Evolutionary conservation across 108 stramenopile genomes (phyloP).

Genomic region (Mayamaea pseudoterrestris): DNA sequence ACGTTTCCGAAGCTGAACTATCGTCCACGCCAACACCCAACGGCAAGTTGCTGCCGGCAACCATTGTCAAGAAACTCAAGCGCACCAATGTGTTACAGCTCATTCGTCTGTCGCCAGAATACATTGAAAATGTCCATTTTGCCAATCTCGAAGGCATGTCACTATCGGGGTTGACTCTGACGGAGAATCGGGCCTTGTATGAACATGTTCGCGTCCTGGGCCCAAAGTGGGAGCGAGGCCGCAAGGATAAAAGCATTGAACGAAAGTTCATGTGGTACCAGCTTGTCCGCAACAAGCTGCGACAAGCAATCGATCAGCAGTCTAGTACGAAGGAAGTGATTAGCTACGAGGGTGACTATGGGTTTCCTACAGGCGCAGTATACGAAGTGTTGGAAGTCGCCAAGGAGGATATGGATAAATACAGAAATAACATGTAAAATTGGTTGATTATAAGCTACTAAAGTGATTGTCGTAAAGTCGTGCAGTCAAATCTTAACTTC

Average conservation of each 20-base stretch:
- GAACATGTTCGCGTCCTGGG: slow-evolving; percentile 13
- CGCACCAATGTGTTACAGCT: slow-evolving; percentile 29
- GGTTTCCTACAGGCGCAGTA: slow-evolving; percentile 11
- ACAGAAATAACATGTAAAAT: no score
- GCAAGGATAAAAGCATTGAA: not conserved
- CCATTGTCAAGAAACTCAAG: slow-evolving; percentile 29
- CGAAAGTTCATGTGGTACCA: not conserved
- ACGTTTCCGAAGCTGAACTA: slow-evolving; percentile 7
- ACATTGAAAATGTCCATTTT: slow-evolving; percentile 27
- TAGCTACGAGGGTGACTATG: slow-evolving; percentile 6
- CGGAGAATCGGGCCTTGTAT: slow-evolving; percentile 29
- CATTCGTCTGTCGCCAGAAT: slow-evolving; percentile 20
- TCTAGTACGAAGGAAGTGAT: not conserved
- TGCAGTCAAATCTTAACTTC: no score
- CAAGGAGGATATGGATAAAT: slow-evolving; percentile 1
- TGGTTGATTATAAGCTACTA: no score
- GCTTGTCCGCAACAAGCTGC: not conserved
- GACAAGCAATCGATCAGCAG: not conserved
- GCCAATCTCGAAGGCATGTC: slow-evolving; percentile 22
- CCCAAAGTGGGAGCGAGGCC: slow-evolving; percentile 1
- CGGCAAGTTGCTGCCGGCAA: slow-evolving; percentile 15
- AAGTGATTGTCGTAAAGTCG: no score
- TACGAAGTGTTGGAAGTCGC: slow-evolving; percentile 5
- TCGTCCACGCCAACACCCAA: slow-evolving; percentile 11
- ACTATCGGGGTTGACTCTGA: slow-evolving; percentile 28